Conservation (phyloP, 2,329 filamentous ascomycete species). For the Pyricularia grisea region DNA sequence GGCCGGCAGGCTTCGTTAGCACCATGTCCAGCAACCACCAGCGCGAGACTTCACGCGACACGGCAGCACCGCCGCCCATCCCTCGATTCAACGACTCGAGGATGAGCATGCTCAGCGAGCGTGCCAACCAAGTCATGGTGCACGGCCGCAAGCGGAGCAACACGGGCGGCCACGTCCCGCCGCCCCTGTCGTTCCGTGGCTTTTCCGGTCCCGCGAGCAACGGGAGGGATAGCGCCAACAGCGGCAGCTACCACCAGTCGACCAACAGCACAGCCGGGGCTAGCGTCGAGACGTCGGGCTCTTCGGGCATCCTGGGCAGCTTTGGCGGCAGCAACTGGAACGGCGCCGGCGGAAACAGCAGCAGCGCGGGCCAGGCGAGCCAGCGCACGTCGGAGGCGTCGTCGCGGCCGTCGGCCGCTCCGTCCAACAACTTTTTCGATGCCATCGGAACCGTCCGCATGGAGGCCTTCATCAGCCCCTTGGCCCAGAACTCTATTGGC, state of each 20-base stretch:
- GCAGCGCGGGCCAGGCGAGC: conserved; percentile 22
- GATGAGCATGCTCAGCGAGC: conserved; percentile 7
- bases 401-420: conserved; percentile 18
- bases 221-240: conserved; percentile 14
- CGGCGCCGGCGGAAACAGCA: conserved; percentile 11
- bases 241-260: conserved; percentile 30
- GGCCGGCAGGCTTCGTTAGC: background rate
- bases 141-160: conserved; percentile 86
- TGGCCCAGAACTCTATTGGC: conserved; percentile 28
- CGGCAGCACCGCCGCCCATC: conserved; percentile 63
- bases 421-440: conserved; percentile 63
- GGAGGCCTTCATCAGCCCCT: conserved; percentile 83
- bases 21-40: conserved; percentile 11
- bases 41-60: conserved; percentile 43
- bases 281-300: conserved; percentile 28
- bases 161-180: conserved; percentile 66
- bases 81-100: conserved; percentile 53
- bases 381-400: conserved; percentile 48
- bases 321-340: conserved; percentile 10
- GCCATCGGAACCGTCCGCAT: conserved; percentile 87
- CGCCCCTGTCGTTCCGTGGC: conserved; percentile 65
- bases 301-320: conserved; percentile 27
- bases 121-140: conserved; percentile 32
- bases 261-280: conserved; percentile 46
- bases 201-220: conserved; percentile 49